Conservation (phyloP, 768 basidiomycete species). For the Cytidiella melzeri region DNA sequence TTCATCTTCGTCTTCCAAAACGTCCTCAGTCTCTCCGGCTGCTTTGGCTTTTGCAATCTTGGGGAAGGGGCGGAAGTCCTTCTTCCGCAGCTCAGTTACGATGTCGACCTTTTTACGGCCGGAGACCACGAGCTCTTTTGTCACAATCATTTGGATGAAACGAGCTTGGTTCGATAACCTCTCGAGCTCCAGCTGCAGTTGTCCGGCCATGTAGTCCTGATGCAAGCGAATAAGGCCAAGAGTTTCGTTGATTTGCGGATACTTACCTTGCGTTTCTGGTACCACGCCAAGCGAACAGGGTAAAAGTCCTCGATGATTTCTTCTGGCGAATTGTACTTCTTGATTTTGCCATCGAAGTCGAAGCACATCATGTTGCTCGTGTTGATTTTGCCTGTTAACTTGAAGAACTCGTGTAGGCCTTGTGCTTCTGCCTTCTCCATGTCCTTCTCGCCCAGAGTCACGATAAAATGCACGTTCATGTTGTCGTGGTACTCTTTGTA, state of each 20-base stretch:
- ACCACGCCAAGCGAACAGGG: slow-evolving; percentile 79
- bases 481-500: slow-evolving; percentile 97
- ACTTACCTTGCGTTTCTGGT: slow-evolving; percentile 90
- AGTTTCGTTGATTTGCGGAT: not conserved
- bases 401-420: slow-evolving; percentile 89
- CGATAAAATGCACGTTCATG: slow-evolving; percentile 79
- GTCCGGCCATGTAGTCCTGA: slow-evolving; percentile 82
- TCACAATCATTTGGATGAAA: slow-evolving; percentile 94
- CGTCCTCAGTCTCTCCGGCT: slow-evolving; percentile 58
- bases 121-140: slow-evolving; percentile 72
- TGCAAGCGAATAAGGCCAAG: not conserved
- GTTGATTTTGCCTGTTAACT: slow-evolving; percentile 74
- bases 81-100: slow-evolving; percentile 72
- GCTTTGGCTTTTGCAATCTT: slow-evolving; percentile 67
- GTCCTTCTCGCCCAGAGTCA: slow-evolving; percentile 75
- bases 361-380: slow-evolving; percentile 99
- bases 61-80: slow-evolving; percentile 88
- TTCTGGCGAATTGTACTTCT: slow-evolving; percentile 84
- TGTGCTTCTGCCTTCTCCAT: slow-evolving; percentile 86
- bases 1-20: slow-evolving; percentile 47
- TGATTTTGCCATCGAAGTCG: slow-evolving; percentile 93
- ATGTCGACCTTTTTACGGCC: slow-evolving; percentile 88
- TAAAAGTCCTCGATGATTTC: slow-evolving; percentile 94
- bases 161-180: slow-evolving; percentile 91
- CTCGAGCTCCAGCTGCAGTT: slow-evolving; percentile 76